Conservation (phyloP, 345 rosid genomes). For the Sonneratia alba region DNA sequence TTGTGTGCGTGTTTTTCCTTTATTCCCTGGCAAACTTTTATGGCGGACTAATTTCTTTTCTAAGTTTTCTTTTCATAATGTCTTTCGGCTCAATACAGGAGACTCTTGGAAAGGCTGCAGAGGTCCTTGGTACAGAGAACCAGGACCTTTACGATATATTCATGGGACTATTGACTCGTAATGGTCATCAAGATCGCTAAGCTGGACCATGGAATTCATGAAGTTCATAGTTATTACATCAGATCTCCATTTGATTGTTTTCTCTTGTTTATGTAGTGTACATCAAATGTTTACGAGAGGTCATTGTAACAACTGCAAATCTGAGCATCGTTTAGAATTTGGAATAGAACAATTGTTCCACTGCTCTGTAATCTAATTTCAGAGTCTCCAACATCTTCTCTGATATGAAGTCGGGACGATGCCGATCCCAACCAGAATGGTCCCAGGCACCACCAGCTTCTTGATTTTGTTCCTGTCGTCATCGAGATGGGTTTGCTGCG, state of each 20-base stretch:
- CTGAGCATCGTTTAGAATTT: neutral
- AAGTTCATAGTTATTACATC: neutral
- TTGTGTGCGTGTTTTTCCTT: neutral
- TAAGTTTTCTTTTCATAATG: neutral
- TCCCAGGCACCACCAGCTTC: too few species aligned
- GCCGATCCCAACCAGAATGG: too few species aligned
- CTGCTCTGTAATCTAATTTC: neutral
- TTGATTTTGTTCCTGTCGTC: neutral
- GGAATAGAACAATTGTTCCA: neutral
- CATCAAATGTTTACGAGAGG: neutral
- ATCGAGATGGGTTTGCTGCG: neutral
- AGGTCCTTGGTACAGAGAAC: slow-evolving; percentile 69
- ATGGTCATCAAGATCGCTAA: slow-evolving; percentile 20
- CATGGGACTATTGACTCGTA: slow-evolving; percentile 69
- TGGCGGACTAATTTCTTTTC: neutral
- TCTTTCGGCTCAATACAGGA: slow-evolving; percentile 33
- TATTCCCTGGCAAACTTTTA: neutral
- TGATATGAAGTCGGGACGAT: neutral
- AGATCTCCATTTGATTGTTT: neutral
- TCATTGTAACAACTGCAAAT: neutral
- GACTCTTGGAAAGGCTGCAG: slow-evolving; percentile 70
- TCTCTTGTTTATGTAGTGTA: neutral
- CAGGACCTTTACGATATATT: slow-evolving; percentile 67
- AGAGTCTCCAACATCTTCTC: neutral
- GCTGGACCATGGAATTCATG: neutral